Base-by-base conservation (phyloP, 2,329 filamentous ascomycete species). In the Endothia cerciana region DNA sequence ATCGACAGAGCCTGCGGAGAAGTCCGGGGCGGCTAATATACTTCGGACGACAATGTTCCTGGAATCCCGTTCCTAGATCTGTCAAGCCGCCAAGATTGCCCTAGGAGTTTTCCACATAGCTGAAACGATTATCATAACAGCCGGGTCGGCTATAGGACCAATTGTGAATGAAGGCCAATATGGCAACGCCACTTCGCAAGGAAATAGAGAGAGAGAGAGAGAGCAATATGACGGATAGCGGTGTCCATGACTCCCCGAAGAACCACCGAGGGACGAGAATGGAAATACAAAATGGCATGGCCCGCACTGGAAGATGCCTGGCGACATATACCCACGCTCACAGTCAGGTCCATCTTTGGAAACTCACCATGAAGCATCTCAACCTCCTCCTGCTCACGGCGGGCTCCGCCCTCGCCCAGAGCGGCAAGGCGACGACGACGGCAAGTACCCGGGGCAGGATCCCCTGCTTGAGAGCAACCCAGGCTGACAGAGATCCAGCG, bases 351-450 rank as follows among this genome's bases (percentile, higher is more conserved):
- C 22, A 30, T 45, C 56, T 7, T 25, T 49, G n/a, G 2, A 15
- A 40, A 28, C n/a, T 17, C 3, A 61, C 3, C 22, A 66, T 64
- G 65, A 64, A 63, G 38, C 47, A 51, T 17, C n/a, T 60, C 25
- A 40, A 40, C 33, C 15, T 59, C 22, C 36, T 66, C 4, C 10
- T 60, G 6, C 55, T 66, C 3, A 30, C 57, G 3, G 65, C 55
- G 4, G 36, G 62, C n/a, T 47, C 58, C 53, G 65, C 55, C 53
- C n/a, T 33, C 10, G 65, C 63, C n/a, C 65, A 57, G 13, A 67
- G 65, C 60, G 65, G 65, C 22, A 43, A 67, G 40, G 65, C 65
- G 25, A 65, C 59, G n/a, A 67, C 65, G 11, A 67, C 65, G 1
- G 65, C 65, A 17, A 59, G 65, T 53, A 7, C 30, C 10, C 10